phyloP scores from a whole-genome alignment of 768 basidiomycete species.

The Suillus spraguei region DNA sequence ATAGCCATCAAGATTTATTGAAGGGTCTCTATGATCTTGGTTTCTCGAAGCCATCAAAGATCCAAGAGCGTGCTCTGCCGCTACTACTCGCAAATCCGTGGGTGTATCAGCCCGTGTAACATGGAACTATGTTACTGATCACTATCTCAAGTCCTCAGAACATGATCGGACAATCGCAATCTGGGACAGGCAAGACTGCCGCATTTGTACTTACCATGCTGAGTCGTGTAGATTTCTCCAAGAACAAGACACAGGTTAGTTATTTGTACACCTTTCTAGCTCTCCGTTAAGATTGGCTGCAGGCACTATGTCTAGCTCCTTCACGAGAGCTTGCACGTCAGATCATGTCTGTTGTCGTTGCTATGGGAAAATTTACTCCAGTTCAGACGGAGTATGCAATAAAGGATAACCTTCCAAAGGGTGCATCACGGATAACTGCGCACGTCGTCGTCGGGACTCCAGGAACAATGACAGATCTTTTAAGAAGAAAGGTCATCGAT shows the following conservation, averaged over 20 bases:
- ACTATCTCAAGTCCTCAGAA: slow-evolving; percentile 80
- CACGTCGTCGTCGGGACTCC: slow-evolving; percentile 97
- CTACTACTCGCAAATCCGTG: slow-evolving; percentile 90
- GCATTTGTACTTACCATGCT: slow-evolving; percentile 98
- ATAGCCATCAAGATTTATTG: slow-evolving; percentile 81
- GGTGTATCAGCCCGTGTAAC: slow-evolving; percentile 28
- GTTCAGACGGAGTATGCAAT: slow-evolving; percentile 97
- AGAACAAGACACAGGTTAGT: slow-evolving; percentile 80
- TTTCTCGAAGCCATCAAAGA: slow-evolving; percentile 97
- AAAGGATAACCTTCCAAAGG: slow-evolving; percentile 77
- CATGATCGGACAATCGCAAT: slow-evolving; percentile 99
- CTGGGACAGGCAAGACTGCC: slow-evolving; percentile 98
- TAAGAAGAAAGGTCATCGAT: slow-evolving; percentile 79
- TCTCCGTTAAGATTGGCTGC: slow-evolving; percentile 14
- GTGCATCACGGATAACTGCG: slow-evolving; percentile 70
- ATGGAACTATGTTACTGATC: slow-evolving; percentile 11
- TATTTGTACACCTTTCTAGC: slow-evolving; percentile 6
- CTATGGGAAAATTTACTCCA: slow-evolving; percentile 94
- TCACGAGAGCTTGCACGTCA: slow-evolving; percentile 97
- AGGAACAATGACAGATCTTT: slow-evolving; percentile 90
- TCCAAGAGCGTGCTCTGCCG: slow-evolving; percentile 95
- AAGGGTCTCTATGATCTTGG: slow-evolving; percentile 95
- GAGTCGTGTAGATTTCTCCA: slow-evolving; percentile 84
- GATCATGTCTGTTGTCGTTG: slow-evolving; percentile 92
- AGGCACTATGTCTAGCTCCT: slow-evolving; percentile 98